These are phyloP conservation scores for Paraphoma sp. DNA, from an alignment of 2,329 filamentous ascomycete genomes.

Conservation along the genomic window DNA sequence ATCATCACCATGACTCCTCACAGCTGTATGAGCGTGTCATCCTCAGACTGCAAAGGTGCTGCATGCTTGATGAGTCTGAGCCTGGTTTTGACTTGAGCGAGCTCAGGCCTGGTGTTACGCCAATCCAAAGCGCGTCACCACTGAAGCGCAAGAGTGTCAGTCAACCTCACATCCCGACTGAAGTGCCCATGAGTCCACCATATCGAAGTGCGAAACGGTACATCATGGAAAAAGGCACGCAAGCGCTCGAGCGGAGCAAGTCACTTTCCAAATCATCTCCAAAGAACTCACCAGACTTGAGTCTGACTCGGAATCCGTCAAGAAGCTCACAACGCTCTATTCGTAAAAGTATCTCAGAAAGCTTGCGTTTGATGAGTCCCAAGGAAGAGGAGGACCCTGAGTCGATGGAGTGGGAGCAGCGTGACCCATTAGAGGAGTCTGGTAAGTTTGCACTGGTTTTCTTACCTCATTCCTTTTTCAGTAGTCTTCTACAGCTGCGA, in stretches of 20 bases:
- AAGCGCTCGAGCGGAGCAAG: conserved; percentile 42
- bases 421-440: conserved; percentile 37
- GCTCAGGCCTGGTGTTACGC: conserved; percentile 26
- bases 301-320: conserved; percentile 37
- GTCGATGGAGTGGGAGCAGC: conserved; percentile 37
- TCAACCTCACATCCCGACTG: conserved; percentile 30
- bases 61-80: conserved; percentile 48
- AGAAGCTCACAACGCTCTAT: conserved; percentile 41
- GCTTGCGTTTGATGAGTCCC: conserved; percentile 35
- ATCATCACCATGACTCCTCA: conserved; percentile 40
- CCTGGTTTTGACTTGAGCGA: conserved; percentile 37
- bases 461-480: too few relatives aligned
- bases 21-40: conserved; percentile 54
- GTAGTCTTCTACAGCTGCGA: background rate
- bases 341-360: conserved; percentile 43
- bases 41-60: conserved; percentile 48
- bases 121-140: conserved; percentile 27
- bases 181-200: conserved; percentile 39
- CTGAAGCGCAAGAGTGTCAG: conserved; percentile 43
- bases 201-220: conserved; percentile 45
- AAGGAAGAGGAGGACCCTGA: conserved; percentile 34
- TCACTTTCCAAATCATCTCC: conserved; percentile 38
- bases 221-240: conserved; percentile 44
- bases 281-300: conserved; percentile 34
- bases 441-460: conserved; percentile 1